phyloP scores from a whole-genome alignment of 345 rosid species.

The Lepidium africanum region DNA sequence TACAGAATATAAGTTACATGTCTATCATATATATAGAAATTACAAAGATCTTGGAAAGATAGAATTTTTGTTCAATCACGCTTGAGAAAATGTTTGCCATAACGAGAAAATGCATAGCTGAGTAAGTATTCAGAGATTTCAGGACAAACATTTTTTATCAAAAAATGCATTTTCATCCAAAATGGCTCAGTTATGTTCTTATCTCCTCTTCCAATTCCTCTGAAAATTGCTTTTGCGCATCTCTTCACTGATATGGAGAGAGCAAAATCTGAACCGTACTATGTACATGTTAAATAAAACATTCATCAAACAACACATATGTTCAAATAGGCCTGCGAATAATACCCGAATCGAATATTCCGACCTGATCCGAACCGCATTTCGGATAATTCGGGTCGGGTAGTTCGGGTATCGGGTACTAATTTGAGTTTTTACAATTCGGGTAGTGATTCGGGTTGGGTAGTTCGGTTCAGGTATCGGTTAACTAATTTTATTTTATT shows the following conservation, averaged over 20 bases:
- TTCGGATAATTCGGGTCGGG: no score
- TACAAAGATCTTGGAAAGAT: not conserved
- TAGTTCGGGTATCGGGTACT: no score
- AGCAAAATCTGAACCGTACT: slow-evolving; percentile 11
- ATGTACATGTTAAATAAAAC: not conserved
- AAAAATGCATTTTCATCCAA: not conserved
- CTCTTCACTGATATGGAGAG: not conserved
- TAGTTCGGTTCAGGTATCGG: no score
- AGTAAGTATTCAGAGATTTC: not conserved
- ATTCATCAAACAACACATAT: not conserved
- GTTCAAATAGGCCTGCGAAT: no score
- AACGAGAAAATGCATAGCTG: not conserved
- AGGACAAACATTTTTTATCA: slow-evolving; percentile 9
- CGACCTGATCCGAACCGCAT: no score
- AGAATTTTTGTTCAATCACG: not conserved
- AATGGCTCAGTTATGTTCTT: slow-evolving; percentile 5
- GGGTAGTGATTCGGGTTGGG: no score
- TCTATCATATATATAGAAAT: not conserved
- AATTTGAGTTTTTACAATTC: no score
- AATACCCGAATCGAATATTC: no score
- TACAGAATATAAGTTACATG: not conserved
- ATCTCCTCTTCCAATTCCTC: slow-evolving; percentile 20
- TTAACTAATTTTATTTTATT: no score
- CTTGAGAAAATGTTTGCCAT: slow-evolving; percentile 7
- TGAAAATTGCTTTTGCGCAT: slow-evolving; percentile 10